These are phyloP conservation scores for Curvularia sp. DNA, from an alignment of 2,329 filamentous ascomycete genomes.

Conservation along the genomic window DNA sequence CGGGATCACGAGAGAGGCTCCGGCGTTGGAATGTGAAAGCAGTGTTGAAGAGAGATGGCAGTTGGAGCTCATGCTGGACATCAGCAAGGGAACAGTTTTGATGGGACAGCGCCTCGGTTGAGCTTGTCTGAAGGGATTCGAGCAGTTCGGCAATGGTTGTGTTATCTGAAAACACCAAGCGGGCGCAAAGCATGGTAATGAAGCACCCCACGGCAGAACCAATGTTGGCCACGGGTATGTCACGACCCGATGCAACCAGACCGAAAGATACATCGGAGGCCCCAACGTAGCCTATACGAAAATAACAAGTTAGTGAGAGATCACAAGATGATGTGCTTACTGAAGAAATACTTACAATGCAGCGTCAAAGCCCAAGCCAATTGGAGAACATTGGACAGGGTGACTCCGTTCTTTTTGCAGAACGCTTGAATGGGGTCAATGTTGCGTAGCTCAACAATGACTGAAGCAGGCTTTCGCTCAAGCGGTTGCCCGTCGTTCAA, in stretches of 20 bases:
- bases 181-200: conserved; percentile 63
- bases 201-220: conserved; percentile 60
- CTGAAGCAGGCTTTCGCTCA: conserved; percentile 46
- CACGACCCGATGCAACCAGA: conserved; percentile 61
- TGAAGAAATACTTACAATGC: conserved; percentile 28
- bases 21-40: conserved; percentile 48
- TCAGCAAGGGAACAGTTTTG: conserved; percentile 57
- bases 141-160: conserved; percentile 51
- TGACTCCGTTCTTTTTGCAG: conserved; percentile 53
- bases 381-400: conserved; percentile 59
- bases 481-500: conserved; percentile 45
- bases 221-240: conserved; percentile 58
- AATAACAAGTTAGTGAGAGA: background rate
- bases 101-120: conserved; percentile 56
- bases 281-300: conserved; percentile 51
- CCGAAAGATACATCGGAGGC: conserved; percentile 61
- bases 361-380: conserved; percentile 61
- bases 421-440: conserved; percentile 38
- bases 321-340: background rate
- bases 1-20: conserved; percentile 31
- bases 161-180: conserved; percentile 50
- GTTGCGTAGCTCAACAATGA: conserved; percentile 51
- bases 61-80: conserved; percentile 46
- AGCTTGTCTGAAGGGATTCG: conserved; percentile 55
- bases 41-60: conserved; percentile 48